These are phyloP conservation scores for Corylus avellana DNA, from an alignment of 306 rosid species.

Conservation along the genomic window DNA sequence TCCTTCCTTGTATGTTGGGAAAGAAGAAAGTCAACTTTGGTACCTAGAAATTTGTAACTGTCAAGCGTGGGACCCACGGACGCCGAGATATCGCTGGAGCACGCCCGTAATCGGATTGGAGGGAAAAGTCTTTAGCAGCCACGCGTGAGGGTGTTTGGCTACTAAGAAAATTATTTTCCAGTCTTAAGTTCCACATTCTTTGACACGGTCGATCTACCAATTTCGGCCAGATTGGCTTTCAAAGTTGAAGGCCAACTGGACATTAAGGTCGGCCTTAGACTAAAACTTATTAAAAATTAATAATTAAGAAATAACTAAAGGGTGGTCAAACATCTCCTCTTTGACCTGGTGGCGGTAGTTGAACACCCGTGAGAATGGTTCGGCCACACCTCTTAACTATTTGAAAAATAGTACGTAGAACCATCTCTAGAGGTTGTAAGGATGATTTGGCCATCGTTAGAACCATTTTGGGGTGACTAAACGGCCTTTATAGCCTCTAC, in stretches of 20 bases:
- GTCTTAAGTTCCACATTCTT: not conserved
- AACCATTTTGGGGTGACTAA: too few relatives aligned
- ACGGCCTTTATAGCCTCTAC: too few relatives aligned
- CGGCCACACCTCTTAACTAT: too few relatives aligned
- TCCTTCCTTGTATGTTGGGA: conserved; percentile 18
- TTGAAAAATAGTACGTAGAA: too few relatives aligned
- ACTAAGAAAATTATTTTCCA: not conserved
- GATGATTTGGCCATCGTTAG: too few relatives aligned
- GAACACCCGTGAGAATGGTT: too few relatives aligned
- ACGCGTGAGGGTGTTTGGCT: not conserved
- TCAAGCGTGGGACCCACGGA: not conserved
- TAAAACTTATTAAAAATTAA: too few relatives aligned
- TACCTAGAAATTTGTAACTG: not conserved
- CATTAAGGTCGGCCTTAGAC: too few relatives aligned
- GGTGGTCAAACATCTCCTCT: too few relatives aligned
- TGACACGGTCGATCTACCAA: not conserved
- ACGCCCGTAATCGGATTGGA: not conserved
- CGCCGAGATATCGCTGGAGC: not conserved
- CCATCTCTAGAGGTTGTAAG: too few relatives aligned
- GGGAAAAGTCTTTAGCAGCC: not conserved
- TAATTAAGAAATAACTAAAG: too few relatives aligned
- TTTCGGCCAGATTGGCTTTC: not conserved
- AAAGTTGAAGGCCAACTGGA: not conserved
- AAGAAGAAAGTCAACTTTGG: conserved; percentile 1
- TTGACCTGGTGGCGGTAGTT: too few relatives aligned